A percentile compares a stretch with the other conserved stretches of the same genome.
Conservation (phyloP, 495 filamentous ascomycete genomes). For the Neurospora pannonica region DNA sequence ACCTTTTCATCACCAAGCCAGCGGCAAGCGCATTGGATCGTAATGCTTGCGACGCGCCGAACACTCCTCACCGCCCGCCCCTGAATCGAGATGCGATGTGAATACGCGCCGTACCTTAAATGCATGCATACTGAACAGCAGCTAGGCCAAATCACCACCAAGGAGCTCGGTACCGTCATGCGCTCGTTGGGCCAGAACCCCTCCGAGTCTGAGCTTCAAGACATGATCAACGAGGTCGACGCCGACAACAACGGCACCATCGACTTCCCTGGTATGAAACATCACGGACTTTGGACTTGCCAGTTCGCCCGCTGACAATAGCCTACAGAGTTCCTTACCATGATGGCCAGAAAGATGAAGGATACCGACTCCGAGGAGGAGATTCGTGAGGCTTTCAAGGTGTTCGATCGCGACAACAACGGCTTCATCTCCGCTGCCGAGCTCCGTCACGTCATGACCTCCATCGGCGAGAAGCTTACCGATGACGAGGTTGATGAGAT, state of each 20-base stretch:
- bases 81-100: neutral
- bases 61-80: neutral
- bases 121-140: constrained; percentile 12
- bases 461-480: constrained; percentile 97
- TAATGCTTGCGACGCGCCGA: neutral
- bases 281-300: neutral
- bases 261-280: constrained; percentile 81
- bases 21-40: neutral
- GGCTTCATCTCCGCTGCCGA: constrained; percentile 98
- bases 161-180: constrained; percentile 98
- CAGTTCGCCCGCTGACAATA: constrained; percentile 17
- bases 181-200: constrained; percentile 99
- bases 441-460: constrained; percentile 98
- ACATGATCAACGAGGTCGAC: constrained; percentile 99
- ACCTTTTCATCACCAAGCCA: neutral
- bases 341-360: constrained; percentile 99
- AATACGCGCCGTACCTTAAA: neutral
- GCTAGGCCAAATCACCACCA: constrained; percentile 96
- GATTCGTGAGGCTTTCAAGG: constrained; percentile 73
- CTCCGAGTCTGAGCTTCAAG: constrained; percentile 95
- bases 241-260: constrained; percentile 99
- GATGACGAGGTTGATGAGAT: constrained; percentile 99
- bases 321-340: constrained; percentile 83
- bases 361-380: constrained; percentile 99
- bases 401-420: constrained; percentile 97